Base-by-base conservation (phyloP, 129 eudicot genomes). In the Saposhnikovia divaricata region DNA sequence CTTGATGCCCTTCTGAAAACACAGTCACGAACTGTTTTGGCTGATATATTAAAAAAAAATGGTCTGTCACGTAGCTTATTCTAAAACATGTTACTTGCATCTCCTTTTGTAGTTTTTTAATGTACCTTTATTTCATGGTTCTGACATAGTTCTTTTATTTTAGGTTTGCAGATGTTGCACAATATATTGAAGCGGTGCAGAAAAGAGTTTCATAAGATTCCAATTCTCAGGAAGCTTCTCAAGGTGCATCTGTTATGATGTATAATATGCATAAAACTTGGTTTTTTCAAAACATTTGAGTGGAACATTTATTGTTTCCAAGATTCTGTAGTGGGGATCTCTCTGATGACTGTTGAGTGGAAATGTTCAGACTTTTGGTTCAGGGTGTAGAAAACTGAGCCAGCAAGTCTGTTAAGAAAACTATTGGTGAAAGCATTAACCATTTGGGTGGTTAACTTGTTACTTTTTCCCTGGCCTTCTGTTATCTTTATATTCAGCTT, bases 81-180 rank as follows among this genome's bases (percentile, higher is more conserved):
- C 10, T 48, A 75, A 51, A 38, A 34, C 43, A 44, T 77, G 48
- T 65, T 38, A 40, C 28, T 21, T 15, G 23, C 40, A 8, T 28
- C 15, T 61, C 40, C 53, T 80, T 38, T 39, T 71, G 73, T 12
- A 27, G 34, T 57, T 80, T 81, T 72, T 78, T 31, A 31, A 12
- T 13, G 43, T 68, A 65, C 72, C 39, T 11, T 65, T 10, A 27
- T 13, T 66, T 31, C 7, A 68, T 9, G 3, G 73, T 13, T 68
- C 23, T 28, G 42, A 68, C 42, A 10, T 65, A 14, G 73, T 31
- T 40, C 43, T 77, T 59, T 80, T 45, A 72, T 57, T 85, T 45
- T 79, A 94, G 98, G 98, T 83, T 84, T 94, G 89, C 98, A 94
- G 81, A 94, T 94, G 98, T 86, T 93, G 79, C 98, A 93, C 86